Conservation (phyloP, 176 grass and related monocot genomes). For the Stipa capillata region DNA sequence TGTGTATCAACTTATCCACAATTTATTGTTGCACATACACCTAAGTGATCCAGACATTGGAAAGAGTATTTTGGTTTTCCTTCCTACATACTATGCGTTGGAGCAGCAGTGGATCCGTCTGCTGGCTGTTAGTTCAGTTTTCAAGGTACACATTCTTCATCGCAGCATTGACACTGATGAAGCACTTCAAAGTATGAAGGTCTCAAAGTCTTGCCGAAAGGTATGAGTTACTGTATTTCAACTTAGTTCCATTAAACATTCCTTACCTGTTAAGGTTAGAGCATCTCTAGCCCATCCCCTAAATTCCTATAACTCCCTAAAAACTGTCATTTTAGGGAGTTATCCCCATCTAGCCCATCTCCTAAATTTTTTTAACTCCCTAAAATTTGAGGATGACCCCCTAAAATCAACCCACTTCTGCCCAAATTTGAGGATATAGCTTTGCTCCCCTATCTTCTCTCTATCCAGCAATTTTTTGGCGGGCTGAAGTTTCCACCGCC, state of each 20-base stretch:
- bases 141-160: constrained; percentile 88
- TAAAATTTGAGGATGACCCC: too few species aligned
- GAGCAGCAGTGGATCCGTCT: constrained; percentile 85
- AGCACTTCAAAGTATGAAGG: constrained; percentile 77
- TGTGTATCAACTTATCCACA: constrained; percentile 60
- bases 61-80: constrained; percentile 94
- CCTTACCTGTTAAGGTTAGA: background rate
- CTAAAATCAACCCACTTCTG: too few species aligned
- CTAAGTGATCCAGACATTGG: constrained; percentile 49
- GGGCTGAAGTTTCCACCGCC: too few species aligned
- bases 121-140: constrained; percentile 29
- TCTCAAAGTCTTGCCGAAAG: constrained; percentile 62
- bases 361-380: too few species aligned
- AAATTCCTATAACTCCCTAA: too few species aligned
- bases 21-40: constrained; percentile 68
- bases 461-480: too few species aligned
- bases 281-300: too few species aligned
- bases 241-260: background rate
- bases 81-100: constrained; percentile 86
- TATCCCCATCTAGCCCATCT: too few species aligned
- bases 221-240: constrained; percentile 21
- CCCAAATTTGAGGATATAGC: too few species aligned
- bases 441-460: too few species aligned
- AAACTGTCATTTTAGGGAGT: too few species aligned
- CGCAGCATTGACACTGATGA: constrained; percentile 80